A percentile compares a stretch with the other conserved stretches of the same genome.
phyloP scores from a whole-genome alignment of 441 rosid species.

The Croton setiger region DNA sequence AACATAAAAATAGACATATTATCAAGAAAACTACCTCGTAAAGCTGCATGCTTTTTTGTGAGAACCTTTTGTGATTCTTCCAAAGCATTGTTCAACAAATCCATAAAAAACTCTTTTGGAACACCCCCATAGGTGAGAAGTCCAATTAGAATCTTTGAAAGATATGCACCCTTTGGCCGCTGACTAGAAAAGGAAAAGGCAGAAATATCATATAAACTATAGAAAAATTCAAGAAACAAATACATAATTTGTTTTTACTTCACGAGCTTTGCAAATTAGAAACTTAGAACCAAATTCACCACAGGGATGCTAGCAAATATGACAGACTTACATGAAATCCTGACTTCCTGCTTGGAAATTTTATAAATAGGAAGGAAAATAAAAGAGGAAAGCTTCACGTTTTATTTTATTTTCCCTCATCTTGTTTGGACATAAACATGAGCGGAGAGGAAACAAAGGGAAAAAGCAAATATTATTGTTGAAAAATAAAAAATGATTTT shows the following conservation, averaged over 20 bases:
- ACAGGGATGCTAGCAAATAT: background rate
- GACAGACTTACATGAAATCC: background rate
- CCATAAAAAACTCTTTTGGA: conserved; percentile 51
- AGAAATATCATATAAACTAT: conserved; percentile 1
- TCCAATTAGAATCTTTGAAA: conserved; percentile 54
- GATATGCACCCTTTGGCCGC: conserved; percentile 37
- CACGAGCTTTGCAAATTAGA: background rate
- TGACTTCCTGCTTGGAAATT: background rate
- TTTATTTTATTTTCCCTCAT: no score
- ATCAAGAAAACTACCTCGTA: conserved; percentile 43
- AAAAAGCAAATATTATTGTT: no score
- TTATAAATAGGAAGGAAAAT: no score
- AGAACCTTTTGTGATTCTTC: conserved; percentile 43
- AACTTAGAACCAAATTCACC: background rate
- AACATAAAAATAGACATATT: background rate
- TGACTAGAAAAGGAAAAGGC: conserved; percentile 34
- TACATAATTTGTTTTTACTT: background rate
- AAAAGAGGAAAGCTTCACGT: no score
- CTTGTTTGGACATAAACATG: no score
- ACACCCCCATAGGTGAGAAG: conserved; percentile 76
- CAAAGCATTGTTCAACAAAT: conserved; percentile 37
- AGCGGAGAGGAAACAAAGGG: no score
- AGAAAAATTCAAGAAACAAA: background rate
- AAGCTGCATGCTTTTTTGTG: conserved; percentile 43
- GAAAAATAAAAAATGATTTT: no score